Evolutionary conservation across 306 rosid species (phyloP).

Genomic region (Cucumis cinereus): DNA sequence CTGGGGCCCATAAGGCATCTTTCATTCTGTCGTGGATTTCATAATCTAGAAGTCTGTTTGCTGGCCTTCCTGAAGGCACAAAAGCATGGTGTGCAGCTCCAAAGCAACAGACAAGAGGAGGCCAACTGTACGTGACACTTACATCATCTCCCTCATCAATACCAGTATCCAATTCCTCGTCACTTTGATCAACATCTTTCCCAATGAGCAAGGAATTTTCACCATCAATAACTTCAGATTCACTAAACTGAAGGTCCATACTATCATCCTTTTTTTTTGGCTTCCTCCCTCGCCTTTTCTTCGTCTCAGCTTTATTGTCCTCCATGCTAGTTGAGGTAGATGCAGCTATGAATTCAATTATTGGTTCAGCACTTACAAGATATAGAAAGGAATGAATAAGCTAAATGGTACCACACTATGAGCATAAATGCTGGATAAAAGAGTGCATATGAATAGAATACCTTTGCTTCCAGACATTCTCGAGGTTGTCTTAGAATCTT

Average conservation of each 20-base stretch:
- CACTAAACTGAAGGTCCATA: constrained; percentile 25
- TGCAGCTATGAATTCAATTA: constrained; percentile 25
- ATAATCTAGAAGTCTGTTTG: constrained; percentile 63
- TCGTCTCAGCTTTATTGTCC: constrained; percentile 46
- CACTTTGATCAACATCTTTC: constrained; percentile 40
- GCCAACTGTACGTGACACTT: constrained; percentile 75
- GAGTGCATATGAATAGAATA: constrained; percentile 2
- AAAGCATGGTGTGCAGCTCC: constrained; percentile 89
- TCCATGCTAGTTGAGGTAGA: constrained; percentile 32
- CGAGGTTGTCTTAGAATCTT: constrained; percentile 38
- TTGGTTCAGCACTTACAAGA: constrained; percentile 14
- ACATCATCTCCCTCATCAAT: constrained; percentile 67
- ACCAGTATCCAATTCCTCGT: constrained; percentile 30
- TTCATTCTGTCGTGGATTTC: constrained; percentile 70
- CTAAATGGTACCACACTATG: neutral
- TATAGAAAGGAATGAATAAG: constrained; percentile 2
- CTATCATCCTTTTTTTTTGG: constrained; percentile 29
- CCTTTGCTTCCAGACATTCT: constrained; percentile 48
- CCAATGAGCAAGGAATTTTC: constrained; percentile 36
- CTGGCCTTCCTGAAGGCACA: constrained; percentile 79
- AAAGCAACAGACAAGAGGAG: constrained; percentile 96
- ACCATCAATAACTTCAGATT: constrained; percentile 31
- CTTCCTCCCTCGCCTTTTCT: constrained; percentile 41
- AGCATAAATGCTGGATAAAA: neutral
- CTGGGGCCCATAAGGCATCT: constrained; percentile 72